Evolutionary conservation across 257 asterid genomes (phyloP).

Genomic region (Gynochthodes officinalis): DNA sequence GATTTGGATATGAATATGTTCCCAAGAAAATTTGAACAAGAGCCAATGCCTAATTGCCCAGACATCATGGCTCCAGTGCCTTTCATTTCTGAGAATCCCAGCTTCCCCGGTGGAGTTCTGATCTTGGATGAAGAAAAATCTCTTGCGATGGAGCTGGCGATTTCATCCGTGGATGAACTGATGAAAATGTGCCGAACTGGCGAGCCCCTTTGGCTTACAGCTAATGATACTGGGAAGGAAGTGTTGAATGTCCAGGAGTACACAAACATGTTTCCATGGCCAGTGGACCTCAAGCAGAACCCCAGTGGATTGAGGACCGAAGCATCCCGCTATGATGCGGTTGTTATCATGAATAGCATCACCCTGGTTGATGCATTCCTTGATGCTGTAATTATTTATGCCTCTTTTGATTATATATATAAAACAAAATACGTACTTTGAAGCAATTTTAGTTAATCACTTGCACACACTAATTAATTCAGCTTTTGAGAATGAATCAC

Average conservation of each 20-base stretch:
- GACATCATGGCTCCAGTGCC: conserved; percentile 45
- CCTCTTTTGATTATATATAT: too few species aligned
- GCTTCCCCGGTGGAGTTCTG: conserved; percentile 42
- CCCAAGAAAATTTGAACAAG: conserved; percentile 54
- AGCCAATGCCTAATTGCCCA: conserved; percentile 30
- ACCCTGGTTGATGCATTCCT: conserved; percentile 87
- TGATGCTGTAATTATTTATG: conserved; percentile 90
- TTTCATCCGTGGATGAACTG: conserved; percentile 57
- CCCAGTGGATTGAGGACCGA: conserved; percentile 47
- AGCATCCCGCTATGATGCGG: conserved; percentile 67
- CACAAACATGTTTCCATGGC: conserved; percentile 59
- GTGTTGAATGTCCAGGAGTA: conserved; percentile 69
- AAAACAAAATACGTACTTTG: too few species aligned
- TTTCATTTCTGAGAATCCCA: conserved; percentile 53
- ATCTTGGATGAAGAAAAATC: conserved; percentile 75
- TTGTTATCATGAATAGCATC: conserved; percentile 87
- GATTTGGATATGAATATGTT: conserved; percentile 61
- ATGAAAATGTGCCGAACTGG: conserved; percentile 59
- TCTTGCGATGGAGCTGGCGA: conserved; percentile 63
- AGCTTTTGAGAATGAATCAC: too few species aligned
- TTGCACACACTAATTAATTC: too few species aligned
- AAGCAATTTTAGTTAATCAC: too few species aligned
- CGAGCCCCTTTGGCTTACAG: conserved; percentile 68
- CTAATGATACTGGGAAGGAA: conserved; percentile 28
- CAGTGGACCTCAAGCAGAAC: conserved; percentile 39